Conservation (phyloP, 495 filamentous ascomycete species). For the Lasiosphaeria hispida region DNA sequence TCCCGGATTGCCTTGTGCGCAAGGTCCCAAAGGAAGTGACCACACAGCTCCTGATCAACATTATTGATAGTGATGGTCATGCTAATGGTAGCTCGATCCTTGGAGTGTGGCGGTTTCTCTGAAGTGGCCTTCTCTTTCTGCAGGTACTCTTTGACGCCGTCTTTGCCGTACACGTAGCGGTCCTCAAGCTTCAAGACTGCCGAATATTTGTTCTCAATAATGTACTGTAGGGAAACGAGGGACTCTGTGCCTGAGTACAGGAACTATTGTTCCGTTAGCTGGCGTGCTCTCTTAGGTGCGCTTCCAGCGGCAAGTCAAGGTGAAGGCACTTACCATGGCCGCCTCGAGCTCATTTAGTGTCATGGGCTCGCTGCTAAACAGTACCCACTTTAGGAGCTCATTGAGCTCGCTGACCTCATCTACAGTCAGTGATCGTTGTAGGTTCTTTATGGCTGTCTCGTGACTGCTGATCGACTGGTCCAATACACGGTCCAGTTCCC, state of each 20-base stretch:
- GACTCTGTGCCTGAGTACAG: constrained; percentile 18
- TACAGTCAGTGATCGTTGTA: constrained; percentile 14
- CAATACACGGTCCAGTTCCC: constrained; percentile 15
- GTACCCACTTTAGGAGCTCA: constrained; percentile 18
- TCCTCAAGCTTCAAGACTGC: constrained; percentile 13
- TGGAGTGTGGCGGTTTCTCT: no score
- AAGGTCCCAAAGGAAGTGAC: constrained; percentile 21
- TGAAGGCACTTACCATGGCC: constrained; percentile 14
- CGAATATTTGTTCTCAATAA: constrained; percentile 17
- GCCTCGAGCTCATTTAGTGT: constrained; percentile 10
- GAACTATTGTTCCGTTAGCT: constrained; percentile 3
- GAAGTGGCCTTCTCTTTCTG: no score
- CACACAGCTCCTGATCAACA: constrained; percentile 20
- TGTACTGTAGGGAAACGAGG: constrained; percentile 9
- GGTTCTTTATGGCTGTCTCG: constrained; percentile 17
- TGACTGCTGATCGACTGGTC: constrained; percentile 16
- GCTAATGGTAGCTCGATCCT: constrained; percentile 12
- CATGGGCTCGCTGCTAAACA: constrained; percentile 9
- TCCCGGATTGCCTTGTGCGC: constrained; percentile 23
- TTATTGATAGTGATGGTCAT: constrained; percentile 22
- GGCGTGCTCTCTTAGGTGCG: no score
- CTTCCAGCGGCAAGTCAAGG: neutral
- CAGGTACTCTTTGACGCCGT: no score
- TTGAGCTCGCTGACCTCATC: constrained; percentile 18
- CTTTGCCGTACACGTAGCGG: neutral